Evolutionary conservation across 2,329 filamentous ascomycete genomes (phyloP), one percentile per base, ranked within the genome.

Genomic region (Penicillium sp.): DNA sequence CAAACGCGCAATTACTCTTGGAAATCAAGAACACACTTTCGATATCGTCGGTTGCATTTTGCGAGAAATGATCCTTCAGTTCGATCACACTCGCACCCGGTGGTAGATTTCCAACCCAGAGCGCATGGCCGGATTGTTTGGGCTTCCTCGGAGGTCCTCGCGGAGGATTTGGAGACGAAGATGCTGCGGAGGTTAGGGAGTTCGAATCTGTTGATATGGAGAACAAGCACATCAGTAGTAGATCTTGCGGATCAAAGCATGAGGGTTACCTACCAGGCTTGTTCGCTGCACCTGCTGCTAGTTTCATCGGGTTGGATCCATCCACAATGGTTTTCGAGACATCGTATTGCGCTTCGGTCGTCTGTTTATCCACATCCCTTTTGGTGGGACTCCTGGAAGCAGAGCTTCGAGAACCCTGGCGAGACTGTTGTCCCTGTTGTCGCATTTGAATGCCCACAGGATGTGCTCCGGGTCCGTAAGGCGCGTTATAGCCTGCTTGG

Each of bases 1-100:
- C 91, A 75, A 97, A 97, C 0, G 92, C 93, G 66, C 93, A 97
- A 68, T 97, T 97, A 69, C 92, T 97, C 71, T 97, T 97, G 0
- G 92, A 93, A 33, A 97, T 97, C 29, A 97, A 77, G 61, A 97
- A 97, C 0, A 97, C 78, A 40, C 91, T 96, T 68, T 96, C 89
- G 18, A 97, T 84, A 1, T 91, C 83, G 34, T 79, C 83, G 0
- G 80, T 82, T 0, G 90, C 87, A 59, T 92, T 88, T 56, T 84
- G 85, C 55, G 90, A 95, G 51, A 97, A 94, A 68, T 97, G 90
- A 53, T 94, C 85, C 46, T 97, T 96, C n/a, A 97, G 77, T 52
- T 84, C 88, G 72, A 91, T 86, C 10, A 97, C 80, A 33, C 87
- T 87, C 0, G 91, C 89, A 42, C 90, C 88, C 0, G 90, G 89